Percentiles rank a stretch among this genome's conserved stretches.
phyloP scores from a whole-genome alignment of 148 eudicot genomes.

The Silene conica region DNA sequence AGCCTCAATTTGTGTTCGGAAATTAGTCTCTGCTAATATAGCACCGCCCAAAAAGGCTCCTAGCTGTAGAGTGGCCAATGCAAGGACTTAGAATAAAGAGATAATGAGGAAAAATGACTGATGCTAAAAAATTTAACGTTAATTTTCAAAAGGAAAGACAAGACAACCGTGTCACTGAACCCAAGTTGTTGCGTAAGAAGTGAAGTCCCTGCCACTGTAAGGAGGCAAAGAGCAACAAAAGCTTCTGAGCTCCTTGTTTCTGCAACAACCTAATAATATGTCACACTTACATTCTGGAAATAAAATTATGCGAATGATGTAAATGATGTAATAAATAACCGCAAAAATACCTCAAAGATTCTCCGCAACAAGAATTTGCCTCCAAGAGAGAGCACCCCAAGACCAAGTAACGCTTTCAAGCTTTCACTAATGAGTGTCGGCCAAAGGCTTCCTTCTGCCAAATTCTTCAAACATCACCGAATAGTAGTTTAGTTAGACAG shows the following conservation, averaged over 20 bases:
- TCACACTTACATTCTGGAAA: slow-evolving; percentile 26
- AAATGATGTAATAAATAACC: slow-evolving; percentile 5
- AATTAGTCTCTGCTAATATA: slow-evolving; percentile 92
- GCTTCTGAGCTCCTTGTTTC: slow-evolving; percentile 99
- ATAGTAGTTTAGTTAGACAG: slow-evolving; percentile 8
- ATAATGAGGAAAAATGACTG: not conserved
- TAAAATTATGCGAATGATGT: slow-evolving; percentile 9
- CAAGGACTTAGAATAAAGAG: slow-evolving; percentile 1
- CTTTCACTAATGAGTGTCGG: slow-evolving; percentile 83
- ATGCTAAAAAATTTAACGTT: not conserved
- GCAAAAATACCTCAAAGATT: slow-evolving; percentile 70
- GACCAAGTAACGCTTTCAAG: slow-evolving; percentile 75
- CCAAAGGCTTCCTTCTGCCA: slow-evolving; percentile 78
- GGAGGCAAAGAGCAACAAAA: slow-evolving; percentile 93
- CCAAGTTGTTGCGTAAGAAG: slow-evolving; percentile 95
- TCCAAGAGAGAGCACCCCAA: slow-evolving; percentile 89
- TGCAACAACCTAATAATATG: slow-evolving; percentile 73
- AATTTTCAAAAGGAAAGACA: not conserved
- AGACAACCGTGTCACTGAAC: slow-evolving; percentile 92
- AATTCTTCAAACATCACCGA: slow-evolving; percentile 47
- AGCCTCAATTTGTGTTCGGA: slow-evolving; percentile 96
- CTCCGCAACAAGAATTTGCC: slow-evolving; percentile 78
- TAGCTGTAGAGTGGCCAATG: slow-evolving; percentile 46
- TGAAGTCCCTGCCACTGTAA: slow-evolving; percentile 95
- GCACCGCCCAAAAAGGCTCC: slow-evolving; percentile 99